These are phyloP conservation scores for Penicillium pancosmium DNA, from an alignment of 495 filamentous ascomycete species.

Conservation along the genomic window DNA sequence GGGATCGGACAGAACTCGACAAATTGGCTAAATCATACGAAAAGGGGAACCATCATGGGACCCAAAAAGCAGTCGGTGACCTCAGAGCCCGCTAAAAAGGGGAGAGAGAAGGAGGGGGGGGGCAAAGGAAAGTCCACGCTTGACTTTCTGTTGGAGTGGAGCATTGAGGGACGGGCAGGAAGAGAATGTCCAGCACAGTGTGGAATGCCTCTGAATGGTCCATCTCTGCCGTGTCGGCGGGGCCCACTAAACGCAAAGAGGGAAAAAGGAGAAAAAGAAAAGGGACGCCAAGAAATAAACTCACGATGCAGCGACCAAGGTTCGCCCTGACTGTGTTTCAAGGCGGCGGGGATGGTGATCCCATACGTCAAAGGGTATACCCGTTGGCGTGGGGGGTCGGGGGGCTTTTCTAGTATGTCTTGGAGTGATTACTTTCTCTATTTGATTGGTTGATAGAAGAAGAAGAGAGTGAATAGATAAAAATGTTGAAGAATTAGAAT, in stretches of 20 bases:
- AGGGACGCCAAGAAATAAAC: constrained; percentile 39
- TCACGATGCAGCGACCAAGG: constrained; percentile 41
- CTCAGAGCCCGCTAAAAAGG: constrained; percentile 11
- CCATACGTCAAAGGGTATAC: constrained; percentile 46
- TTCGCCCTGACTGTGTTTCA: constrained; percentile 44
- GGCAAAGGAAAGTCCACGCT: not conserved
- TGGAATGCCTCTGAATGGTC: constrained; percentile 20
- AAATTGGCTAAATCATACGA: not conserved
- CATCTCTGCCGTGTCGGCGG: constrained; percentile 34
- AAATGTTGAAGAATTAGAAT: constrained; percentile 10
- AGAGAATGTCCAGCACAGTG: constrained; percentile 30
- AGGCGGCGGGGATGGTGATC: constrained; percentile 45
- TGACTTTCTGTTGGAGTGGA: not conserved
- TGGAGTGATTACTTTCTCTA: constrained; percentile 9
- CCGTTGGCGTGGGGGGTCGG: constrained; percentile 32
- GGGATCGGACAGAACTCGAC: constrained; percentile 30
- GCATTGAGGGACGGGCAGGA: not conserved
- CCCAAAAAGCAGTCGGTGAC: constrained; percentile 30
- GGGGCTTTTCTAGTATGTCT: not conserved
- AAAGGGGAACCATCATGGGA: constrained; percentile 18
- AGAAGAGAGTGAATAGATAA: no score
- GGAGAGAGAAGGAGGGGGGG: not conserved
- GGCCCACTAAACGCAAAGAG: constrained; percentile 14
- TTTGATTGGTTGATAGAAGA: no score
- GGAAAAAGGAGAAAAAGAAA: constrained; percentile 21